Base-by-base conservation (phyloP, 2,329 filamentous ascomycete species). In the Alternaria tenuissima region DNA sequence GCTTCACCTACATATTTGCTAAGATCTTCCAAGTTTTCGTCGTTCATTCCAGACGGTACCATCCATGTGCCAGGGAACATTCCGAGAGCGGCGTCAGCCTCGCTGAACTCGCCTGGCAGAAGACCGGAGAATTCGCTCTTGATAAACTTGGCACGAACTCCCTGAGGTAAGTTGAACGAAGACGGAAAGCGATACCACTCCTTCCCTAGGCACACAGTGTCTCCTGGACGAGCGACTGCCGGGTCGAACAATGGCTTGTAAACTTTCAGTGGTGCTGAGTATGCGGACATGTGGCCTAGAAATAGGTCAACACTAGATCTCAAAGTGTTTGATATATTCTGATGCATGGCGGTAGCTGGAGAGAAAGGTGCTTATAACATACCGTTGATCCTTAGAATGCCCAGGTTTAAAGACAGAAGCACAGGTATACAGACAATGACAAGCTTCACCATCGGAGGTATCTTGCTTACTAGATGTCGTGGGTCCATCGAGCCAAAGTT, bases 101-200 rank as follows among this genome's bases (percentile, higher is more conserved):
- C 91, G 18, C 88, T 88, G 75, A 98, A 99, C 72, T 97, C 91
- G 2, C 95, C 95, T 0, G 95, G 95, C 5, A 99, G 82, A 18
- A 99, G 83, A 2, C 95, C 95, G 8, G 86, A 86, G 78, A 99
- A 99, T 66, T 95, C 93, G 69, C 92, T 96, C 66, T 91, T 92
- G 69, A 99, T 83, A 73, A 97, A 99, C 69, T 95, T 97, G 69
- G 92, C 91, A 65, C 87, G 89, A 82, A 95, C 91, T 51, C 88
- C 86, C n/a, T 89, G 83, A 0, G 95, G 94, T 3, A 99, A 83
- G 76, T 95, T 93, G 81, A 93, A 98, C 0, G 94, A 96, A 0
- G 91, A 94, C 1, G 95, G 94, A 75, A 97, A 98, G 36, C 95
- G 91, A 78, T 99, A 97, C 95, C 95, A 99, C 76, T 99, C 95